Base-by-base conservation (phyloP, 331 rosid genomes). In the Spiraea crenata region DNA sequence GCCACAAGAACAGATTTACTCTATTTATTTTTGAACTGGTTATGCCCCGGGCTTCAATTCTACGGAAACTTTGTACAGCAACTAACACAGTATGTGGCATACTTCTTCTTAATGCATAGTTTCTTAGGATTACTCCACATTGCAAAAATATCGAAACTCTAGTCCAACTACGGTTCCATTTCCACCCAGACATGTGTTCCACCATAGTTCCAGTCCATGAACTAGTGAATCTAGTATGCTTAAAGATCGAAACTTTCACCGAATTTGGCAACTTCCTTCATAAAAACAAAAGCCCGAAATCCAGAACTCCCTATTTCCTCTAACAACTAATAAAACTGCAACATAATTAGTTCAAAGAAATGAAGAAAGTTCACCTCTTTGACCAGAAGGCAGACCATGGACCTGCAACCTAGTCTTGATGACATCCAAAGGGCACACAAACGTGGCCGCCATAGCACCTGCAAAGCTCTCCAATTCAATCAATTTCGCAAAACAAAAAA, bases 331-430 rank as follows among this genome's bases (percentile, higher is more conserved):
- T 61, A 61, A 61, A 59, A 25, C 31, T 44, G 17, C 10, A 40
- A 5, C 66, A 40, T 61, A 61, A 61, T 61, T 39, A 16, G 47
- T 60, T 16, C 47, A 60, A 7, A 19, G 96, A 35, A 57, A 1
- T 57, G 25, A 59, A 55, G 76, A 62, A 58, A 25, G 31, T 2
- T 25, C 80, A 91, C 99, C 99, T 85, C 81, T 83, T 42, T 89
- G 96, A 20, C 80, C 83, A 71, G 87, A 63, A 42, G 96, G 97
- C 80, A 84, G 78, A 63, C 99, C 99, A 79, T 89, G 97, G 65
- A 93, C 99, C 79, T 93, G 99, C 57, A 93, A 75, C 82, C 99
- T 89, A 35, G 99, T 91, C 85, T 91, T 93, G 89, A 93, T 93
- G 79, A 93, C 99, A 85, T 93, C 99, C 82, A 93, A 80, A 3